Evolutionary conservation across 75 land plant species (phyloP).

Genomic region (Cryptomeria japonica): DNA sequence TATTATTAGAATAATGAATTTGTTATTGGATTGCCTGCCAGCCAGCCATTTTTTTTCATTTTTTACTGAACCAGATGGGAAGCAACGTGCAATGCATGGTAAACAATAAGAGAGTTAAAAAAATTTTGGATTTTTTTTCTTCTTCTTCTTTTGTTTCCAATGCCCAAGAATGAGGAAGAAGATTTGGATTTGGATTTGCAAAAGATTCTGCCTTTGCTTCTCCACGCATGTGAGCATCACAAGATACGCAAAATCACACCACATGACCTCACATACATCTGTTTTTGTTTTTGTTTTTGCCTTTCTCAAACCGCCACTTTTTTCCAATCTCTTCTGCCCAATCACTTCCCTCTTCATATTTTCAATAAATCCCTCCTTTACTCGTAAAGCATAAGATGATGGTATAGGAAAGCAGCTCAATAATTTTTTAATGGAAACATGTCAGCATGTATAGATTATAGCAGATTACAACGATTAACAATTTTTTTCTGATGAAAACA

Average conservation of each 20-base stretch:
- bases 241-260: slow-evolving; percentile 8
- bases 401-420: too few relatives aligned
- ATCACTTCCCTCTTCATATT: background rate
- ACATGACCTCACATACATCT: background rate
- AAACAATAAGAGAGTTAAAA: background rate
- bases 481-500: too few relatives aligned
- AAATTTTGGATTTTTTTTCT: too few relatives aligned
- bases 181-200: background rate
- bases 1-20: background rate
- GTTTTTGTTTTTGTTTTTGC: background rate
- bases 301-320: background rate
- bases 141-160: background rate
- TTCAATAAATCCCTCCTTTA: too few relatives aligned
- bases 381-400: too few relatives aligned
- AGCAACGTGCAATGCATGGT: slow-evolving; percentile 7
- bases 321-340: background rate
- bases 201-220: background rate
- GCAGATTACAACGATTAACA: too few relatives aligned
- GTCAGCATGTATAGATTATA: too few relatives aligned
- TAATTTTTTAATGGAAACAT: too few relatives aligned
- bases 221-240: slow-evolving; percentile 1
- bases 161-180: background rate
- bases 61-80: background rate
- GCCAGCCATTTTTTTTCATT: background rate
- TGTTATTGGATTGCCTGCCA: background rate